phyloP scores from a whole-genome alignment of 2,329 filamentous ascomycete species.

The Paecilomyces niveus region DNA sequence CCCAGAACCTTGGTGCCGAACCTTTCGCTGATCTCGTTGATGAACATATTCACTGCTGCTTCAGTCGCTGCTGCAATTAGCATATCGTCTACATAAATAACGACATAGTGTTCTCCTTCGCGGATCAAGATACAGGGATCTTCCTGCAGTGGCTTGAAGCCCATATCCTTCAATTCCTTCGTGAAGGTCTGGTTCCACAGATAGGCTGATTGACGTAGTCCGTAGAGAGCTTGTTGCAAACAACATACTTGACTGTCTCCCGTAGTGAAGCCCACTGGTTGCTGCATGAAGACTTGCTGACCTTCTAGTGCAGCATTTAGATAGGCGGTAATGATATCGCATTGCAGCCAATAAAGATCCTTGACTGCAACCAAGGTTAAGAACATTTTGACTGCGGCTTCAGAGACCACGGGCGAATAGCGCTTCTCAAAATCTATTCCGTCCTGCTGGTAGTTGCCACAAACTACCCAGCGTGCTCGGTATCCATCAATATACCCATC shows the following conservation, averaged over 20 bases:
- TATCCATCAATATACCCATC: neutral
- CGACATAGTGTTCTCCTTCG: neutral
- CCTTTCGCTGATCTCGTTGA: neutral
- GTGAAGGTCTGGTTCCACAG: neutral
- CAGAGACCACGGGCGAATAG: too few species aligned
- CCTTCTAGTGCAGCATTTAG: neutral
- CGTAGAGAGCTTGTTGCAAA: neutral
- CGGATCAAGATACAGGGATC: neutral
- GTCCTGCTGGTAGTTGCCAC: neutral
- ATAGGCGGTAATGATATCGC: neutral
- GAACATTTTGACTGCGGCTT: too few species aligned
- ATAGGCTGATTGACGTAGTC: neutral
- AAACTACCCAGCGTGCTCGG: slow-evolving; percentile 1
- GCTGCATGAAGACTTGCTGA: neutral
- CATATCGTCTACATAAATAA: neutral
- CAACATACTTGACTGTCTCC: neutral
- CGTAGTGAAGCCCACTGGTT: neutral
- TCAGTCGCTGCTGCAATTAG: neutral
- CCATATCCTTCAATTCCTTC: neutral
- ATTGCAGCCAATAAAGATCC: too few species aligned
- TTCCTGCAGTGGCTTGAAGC: neutral
- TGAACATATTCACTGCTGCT: neutral
- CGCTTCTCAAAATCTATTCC: neutral
- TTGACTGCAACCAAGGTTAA: neutral
- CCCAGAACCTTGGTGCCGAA: neutral